Conservation (phyloP, 805 yeast genomes). For the Candida michaelii region DNA sequence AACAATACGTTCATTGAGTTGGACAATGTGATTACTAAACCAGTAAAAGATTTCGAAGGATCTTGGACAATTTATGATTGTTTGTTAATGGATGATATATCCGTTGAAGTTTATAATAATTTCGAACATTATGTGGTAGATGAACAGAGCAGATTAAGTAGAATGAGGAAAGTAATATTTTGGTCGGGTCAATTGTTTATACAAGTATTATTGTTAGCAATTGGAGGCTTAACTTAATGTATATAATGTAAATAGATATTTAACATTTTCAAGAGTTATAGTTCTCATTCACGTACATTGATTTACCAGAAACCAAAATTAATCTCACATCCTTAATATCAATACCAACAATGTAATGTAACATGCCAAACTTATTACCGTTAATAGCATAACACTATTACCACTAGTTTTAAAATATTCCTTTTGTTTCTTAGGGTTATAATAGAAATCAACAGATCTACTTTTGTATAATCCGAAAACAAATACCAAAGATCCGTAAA, state of each 20-base stretch:
- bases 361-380: slow-evolving; percentile 48
- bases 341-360: slow-evolving; percentile 54
- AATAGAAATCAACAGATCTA: slow-evolving; percentile 34
- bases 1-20: slow-evolving; percentile 88
- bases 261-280: no score
- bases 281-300: no score
- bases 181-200: slow-evolving; percentile 87
- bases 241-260: no score
- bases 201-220: slow-evolving; percentile 72
- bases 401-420: slow-evolving; percentile 62
- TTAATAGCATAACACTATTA: slow-evolving; percentile 52
- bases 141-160: slow-evolving; percentile 68
- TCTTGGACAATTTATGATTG: slow-evolving; percentile 96
- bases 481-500: slow-evolving; percentile 51
- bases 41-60: slow-evolving; percentile 83
- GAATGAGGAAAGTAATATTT: slow-evolving; percentile 83
- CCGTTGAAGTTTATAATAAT: slow-evolving; percentile 86
- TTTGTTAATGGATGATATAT: slow-evolving; percentile 84
- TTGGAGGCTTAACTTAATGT: slow-evolving; percentile 62
- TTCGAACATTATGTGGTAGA: slow-evolving; percentile 87
- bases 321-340: slow-evolving; percentile 41
- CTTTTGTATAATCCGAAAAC: slow-evolving; percentile 41
- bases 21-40: slow-evolving; percentile 76
- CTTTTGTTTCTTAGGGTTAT: slow-evolving; percentile 35
- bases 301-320: no score